Evolutionary conservation across 1,139 yeast species (phyloP), one percentile per base, ranked within the genome.

Genomic region (Protomyces gravidus): DNA sequence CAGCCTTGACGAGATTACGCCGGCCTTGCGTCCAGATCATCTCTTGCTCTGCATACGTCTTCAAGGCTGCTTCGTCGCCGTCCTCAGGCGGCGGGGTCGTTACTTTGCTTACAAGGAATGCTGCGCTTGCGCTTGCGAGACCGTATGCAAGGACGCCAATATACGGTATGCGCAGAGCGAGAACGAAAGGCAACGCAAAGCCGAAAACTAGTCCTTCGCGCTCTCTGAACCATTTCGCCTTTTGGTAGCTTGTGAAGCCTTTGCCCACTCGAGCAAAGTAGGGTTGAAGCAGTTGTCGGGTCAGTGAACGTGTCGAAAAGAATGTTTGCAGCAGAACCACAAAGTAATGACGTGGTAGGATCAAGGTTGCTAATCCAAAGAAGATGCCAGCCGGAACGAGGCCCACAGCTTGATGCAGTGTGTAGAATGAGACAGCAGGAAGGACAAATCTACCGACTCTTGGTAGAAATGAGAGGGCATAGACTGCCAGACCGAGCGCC

Each of bases 161-260:
- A 64, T 75, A 73, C 0, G 85, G 82, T 23, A 77, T 69, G 46
- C 73, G 70, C 61, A 80, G 70, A 46, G 80, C 67, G 52, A 74
- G 64, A 64, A 74, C 80, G 68, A 77, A 80, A 50, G 78, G 76
- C n/a, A 80, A 68, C 1, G 84, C 81, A 65, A 81, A 82, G 1
- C 86, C 86, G 65, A 80, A 79, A 48, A 83, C 69, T 19, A 81
- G 75, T 0, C 86, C 86, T 57, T 79, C 81, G 42, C 87, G 73
- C 9, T 83, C 77, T 21, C 73, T 73, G 59, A 75, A 70, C 87
- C 87, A 83, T 59, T 75, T 77, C 9, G 74, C 72, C 59, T 81
- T 82, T n/a, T 70, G 64, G n/a, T 67, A 68, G 6, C 76, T 69
- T 3, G 72, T 65, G 62, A 81, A 78, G 15, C 45, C 45, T 5